Conservation (phyloP, 805 yeast genomes). For the Jamesozyma spencerorum region DNA sequence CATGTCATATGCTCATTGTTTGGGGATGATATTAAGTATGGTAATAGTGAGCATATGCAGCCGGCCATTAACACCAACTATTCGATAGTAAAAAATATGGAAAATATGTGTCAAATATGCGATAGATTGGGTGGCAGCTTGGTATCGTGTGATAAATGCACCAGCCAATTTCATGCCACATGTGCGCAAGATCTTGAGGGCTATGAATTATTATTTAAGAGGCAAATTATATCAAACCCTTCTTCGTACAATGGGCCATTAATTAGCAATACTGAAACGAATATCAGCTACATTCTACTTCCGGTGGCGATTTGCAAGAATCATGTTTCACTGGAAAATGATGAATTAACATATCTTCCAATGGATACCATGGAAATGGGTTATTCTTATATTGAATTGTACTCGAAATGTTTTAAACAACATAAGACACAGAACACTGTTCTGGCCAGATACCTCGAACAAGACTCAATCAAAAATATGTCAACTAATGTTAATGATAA, state of each 20-base stretch:
- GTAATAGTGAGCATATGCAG: constrained; percentile 35
- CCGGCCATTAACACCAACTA: constrained; percentile 37
- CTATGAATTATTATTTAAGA: constrained; percentile 11
- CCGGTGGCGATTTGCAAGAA: constrained; percentile 11
- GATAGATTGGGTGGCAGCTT: constrained; percentile 39
- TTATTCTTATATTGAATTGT: constrained; percentile 7
- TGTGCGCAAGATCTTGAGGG: constrained; percentile 19
- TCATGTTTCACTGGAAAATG: neutral
- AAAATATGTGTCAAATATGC: constrained; percentile 39
- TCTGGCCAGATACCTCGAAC: constrained; percentile 10
- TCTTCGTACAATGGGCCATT: neutral
- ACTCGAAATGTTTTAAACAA: constrained; percentile 7
- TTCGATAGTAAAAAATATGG: constrained; percentile 26
- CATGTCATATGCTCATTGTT: constrained; percentile 67
- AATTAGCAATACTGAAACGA: constrained; percentile 1
- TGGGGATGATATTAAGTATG: constrained; percentile 37
- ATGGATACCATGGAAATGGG: constrained; percentile 3
- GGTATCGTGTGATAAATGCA: constrained; percentile 16
- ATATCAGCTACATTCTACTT: constrained; percentile 1
- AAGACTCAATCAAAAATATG: neutral
- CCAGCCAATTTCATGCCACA: constrained; percentile 15
- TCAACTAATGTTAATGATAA: neutral
- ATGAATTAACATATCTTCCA: neutral
- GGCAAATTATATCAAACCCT: neutral
- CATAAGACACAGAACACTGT: constrained; percentile 3